These are phyloP conservation scores for Penicillium waksmanii DNA, from an alignment of 495 filamentous ascomycete genomes.

Conservation along the genomic window DNA sequence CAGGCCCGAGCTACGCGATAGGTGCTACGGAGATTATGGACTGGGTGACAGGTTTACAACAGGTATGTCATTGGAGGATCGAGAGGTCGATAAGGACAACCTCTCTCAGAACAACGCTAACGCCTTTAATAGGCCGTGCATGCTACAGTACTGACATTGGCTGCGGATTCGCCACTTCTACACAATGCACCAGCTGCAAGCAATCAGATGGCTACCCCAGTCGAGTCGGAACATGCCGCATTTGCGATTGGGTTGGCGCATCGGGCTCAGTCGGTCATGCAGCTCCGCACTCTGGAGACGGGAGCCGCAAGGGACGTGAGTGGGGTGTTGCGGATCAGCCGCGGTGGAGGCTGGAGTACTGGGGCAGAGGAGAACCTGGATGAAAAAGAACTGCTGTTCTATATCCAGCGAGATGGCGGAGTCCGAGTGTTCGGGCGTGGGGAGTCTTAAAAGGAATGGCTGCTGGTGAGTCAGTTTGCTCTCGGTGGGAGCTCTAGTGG, in stretches of 20 bases:
- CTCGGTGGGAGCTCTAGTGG: not conserved
- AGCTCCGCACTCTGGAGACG: slow-evolving; percentile 76
- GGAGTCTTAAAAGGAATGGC: slow-evolving; percentile 34
- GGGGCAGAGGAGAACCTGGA: slow-evolving; percentile 41
- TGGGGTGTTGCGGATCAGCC: slow-evolving; percentile 80
- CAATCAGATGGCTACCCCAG: slow-evolving; percentile 54
- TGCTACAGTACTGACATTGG: slow-evolving; percentile 66
- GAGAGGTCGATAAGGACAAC: too few relatives aligned
- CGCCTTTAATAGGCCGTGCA: slow-evolving; percentile 43
- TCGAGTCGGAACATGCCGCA: slow-evolving; percentile 67
- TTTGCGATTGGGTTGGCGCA: slow-evolving; percentile 75
- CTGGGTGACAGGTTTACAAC: slow-evolving; percentile 49
- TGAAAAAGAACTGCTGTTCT: slow-evolving; percentile 80
- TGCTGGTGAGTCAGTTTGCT: slow-evolving; percentile 8
- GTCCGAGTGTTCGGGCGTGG: slow-evolving; percentile 82
- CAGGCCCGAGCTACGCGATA: slow-evolving; percentile 40
- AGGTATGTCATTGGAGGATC: slow-evolving; percentile 32
- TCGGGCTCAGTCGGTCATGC: slow-evolving; percentile 67
- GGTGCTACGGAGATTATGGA: slow-evolving; percentile 51
- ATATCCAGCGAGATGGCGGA: slow-evolving; percentile 74
- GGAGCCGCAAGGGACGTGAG: slow-evolving; percentile 88
- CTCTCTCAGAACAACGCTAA: not conserved
- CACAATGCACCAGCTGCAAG: slow-evolving; percentile 42
- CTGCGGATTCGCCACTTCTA: slow-evolving; percentile 72
- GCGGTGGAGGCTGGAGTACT: slow-evolving; percentile 52